Percentiles rank a stretch among this genome's conserved stretches.
These are phyloP conservation scores for Teunomyces panamensis DNA, from an alignment of 805 yeast genomes.

Conservation along the genomic window DNA sequence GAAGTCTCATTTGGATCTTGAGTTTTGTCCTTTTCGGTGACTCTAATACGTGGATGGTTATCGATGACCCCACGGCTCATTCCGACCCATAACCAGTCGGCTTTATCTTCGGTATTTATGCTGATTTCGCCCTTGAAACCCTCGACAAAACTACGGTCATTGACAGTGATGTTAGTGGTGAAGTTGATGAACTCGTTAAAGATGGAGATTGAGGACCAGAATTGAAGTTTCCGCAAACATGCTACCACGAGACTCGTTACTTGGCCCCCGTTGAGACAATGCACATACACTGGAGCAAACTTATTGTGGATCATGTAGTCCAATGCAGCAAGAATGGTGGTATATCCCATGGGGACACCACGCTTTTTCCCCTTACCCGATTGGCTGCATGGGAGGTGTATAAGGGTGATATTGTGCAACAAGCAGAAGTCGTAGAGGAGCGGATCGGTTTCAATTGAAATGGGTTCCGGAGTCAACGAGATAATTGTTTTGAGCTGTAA, in stretches of 20 bases:
- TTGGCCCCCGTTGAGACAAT: slow-evolving; percentile 88
- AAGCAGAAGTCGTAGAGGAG: slow-evolving; percentile 50
- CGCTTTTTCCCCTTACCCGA: slow-evolving; percentile 79
- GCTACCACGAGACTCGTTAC: slow-evolving; percentile 83
- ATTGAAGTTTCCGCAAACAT: slow-evolving; percentile 74
- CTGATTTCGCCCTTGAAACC: slow-evolving; percentile 65
- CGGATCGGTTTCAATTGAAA: slow-evolving; percentile 52
- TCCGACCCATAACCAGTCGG: slow-evolving; percentile 67
- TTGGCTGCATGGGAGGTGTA: slow-evolving; percentile 67
- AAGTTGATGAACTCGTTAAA: slow-evolving; percentile 79
- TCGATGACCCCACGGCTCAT: slow-evolving; percentile 55
- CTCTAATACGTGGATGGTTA: slow-evolving; percentile 51
- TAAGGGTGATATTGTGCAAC: slow-evolving; percentile 50
- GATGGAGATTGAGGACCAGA: slow-evolving; percentile 88
- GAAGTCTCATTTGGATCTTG: neutral
- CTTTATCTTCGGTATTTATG: slow-evolving; percentile 44
- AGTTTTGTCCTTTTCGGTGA: slow-evolving; percentile 18
- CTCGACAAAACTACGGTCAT: slow-evolving; percentile 82
- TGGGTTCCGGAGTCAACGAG: slow-evolving; percentile 76
- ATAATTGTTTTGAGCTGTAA: slow-evolving; percentile 68
- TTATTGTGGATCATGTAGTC: slow-evolving; percentile 56
- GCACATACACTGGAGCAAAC: slow-evolving; percentile 72
- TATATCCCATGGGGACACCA: slow-evolving; percentile 74
- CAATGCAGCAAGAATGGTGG: slow-evolving; percentile 58
- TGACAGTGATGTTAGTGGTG: slow-evolving; percentile 72